Base-by-base conservation (phyloP, 2,329 filamentous ascomycete species). In the Talaromyces verruculosus region DNA sequence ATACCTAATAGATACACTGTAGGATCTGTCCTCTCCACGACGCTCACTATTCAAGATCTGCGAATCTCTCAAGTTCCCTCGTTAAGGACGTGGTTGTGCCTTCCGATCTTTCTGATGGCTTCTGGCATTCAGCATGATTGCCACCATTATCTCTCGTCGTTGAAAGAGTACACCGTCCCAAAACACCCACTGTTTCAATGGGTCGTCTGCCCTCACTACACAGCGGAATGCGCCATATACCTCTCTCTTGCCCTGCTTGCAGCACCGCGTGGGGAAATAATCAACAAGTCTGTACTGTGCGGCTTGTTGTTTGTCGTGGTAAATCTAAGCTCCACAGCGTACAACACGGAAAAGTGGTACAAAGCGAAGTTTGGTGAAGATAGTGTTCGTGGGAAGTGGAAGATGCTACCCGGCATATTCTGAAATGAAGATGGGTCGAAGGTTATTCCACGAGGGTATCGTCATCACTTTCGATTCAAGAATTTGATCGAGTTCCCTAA, bases 131-230 rank as follows among this genome's bases (percentile, higher is more conserved):
- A 99, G 76, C 86, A 94, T 76, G 83, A 87, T 69, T 91, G 89
- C 72, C 91, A 94, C 74, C 79, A 80, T 64, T 84, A 93, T 71
- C 84, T 95, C 22, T 87, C 88, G 49, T 84, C 85, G 45, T 80
- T 95, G 67, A 86, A 87, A 74, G 94, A 93, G 74, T 98, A 99
- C 78, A 91, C 90, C 11, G 83, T 98, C 28, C 94, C 94, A 0
- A 81, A 84, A 2, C 84, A 90, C 67, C 88, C 89, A 2, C 79
- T 90, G 65, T 99, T 98, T 77, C 82, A 82, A 53, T 82, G 84
- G 65, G 78, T 96, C 25, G 79, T 97, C 45, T 96, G 91, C 71
- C 93, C 95, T 19, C 95, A 99, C 79, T 99, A 98, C 78, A 91
- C 91, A 3, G 92, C 90, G 73, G 95, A 98, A 80, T 93, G 91